Conservation (phyloP, 176 grass and related monocot species). For the Themeda triandra region DNA sequence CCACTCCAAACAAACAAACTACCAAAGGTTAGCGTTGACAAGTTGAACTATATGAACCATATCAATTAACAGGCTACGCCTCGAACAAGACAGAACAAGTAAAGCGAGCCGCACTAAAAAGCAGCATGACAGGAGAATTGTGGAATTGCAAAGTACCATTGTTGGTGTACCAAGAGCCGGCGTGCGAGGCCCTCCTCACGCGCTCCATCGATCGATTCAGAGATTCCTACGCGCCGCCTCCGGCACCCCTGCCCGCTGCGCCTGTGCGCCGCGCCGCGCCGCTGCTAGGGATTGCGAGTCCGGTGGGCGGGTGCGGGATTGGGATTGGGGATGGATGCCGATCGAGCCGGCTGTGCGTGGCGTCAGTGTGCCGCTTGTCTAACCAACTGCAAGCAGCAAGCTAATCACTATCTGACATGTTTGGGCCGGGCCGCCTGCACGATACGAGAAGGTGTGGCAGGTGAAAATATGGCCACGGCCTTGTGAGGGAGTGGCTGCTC, state of each 20-base stretch:
- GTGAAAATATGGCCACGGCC: too few species aligned
- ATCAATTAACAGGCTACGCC: neutral
- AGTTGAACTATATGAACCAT: neutral
- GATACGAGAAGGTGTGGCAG: too few species aligned
- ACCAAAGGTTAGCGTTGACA: too few species aligned
- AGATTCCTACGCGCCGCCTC: neutral
- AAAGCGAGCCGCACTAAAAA: neutral
- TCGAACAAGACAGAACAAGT: neutral
- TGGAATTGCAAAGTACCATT: conserved; percentile 41
- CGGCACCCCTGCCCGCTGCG: too few species aligned
- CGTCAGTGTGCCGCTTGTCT: neutral
- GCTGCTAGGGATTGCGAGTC: neutral
- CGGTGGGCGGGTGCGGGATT: neutral
- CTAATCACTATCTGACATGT: neutral
- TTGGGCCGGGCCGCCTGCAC: neutral
- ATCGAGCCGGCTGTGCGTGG: neutral
- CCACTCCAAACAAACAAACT: neutral
- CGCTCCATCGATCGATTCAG: conserved; percentile 49
- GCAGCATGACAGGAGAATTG: neutral
- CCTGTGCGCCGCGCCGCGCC: neutral
- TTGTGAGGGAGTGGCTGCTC: neutral
- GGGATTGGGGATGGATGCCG: neutral
- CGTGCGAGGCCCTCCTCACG: conserved; percentile 66
- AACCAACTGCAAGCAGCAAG: neutral
- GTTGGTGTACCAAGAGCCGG: conserved; percentile 90